Conservation (phyloP, 225 moss, liverwort and hornwort species). For the Climacium dendroides region DNA sequence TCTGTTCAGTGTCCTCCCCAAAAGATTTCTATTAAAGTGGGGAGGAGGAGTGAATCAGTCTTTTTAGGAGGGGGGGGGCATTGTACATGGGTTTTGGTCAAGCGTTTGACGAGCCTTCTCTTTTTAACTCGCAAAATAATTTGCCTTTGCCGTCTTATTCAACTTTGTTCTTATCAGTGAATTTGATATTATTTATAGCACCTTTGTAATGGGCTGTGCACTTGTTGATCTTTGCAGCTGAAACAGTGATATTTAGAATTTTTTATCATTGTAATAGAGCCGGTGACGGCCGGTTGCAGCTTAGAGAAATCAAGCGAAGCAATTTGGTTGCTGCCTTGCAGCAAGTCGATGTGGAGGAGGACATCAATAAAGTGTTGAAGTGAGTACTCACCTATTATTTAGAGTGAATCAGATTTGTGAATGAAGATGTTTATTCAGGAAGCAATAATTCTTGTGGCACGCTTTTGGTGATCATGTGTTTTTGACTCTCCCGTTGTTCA, state of each 20-base stretch:
- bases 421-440: not conserved
- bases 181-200: not conserved
- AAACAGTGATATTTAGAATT: constrained; percentile 94
- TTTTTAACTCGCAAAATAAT: not conserved
- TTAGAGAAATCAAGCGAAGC: constrained; percentile 90
- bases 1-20: not conserved
- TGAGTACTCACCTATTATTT: constrained; percentile 11
- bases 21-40: not conserved
- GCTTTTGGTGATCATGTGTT: not conserved
- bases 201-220: not conserved
- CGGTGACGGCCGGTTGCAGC: constrained; percentile 74
- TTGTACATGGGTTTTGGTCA: not conserved
- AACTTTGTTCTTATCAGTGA: not conserved
- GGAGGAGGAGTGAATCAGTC: not conserved
- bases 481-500: not conserved
- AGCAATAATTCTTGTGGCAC: not conserved
- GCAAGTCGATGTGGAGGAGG: constrained; percentile 90
- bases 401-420: not conserved
- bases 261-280: constrained; percentile 93
- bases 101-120: not conserved
- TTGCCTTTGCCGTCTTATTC: not conserved
- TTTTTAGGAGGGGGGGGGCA: not conserved
- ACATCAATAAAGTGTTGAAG: constrained; percentile 93
- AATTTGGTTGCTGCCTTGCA: constrained; percentile 71
- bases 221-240: constrained; percentile 44